Base-by-base conservation (phyloP, 768 basidiomycete species). In the Dictyophora rubrovolvata region DNA sequence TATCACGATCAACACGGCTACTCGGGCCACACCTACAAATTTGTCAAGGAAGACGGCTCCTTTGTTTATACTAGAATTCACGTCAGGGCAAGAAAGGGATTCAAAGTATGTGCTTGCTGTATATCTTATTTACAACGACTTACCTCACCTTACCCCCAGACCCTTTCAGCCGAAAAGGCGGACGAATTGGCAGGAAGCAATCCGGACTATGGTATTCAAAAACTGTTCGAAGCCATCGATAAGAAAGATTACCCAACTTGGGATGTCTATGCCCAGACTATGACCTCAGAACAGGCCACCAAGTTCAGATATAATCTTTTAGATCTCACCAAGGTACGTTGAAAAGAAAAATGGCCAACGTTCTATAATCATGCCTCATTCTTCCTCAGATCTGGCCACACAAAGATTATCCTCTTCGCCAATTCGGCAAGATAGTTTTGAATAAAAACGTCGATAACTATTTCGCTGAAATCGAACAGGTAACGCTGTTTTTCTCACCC, bases 381-480 rank as follows among this genome's bases (percentile, higher is more conserved):
- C 65, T 70, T 28, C 73, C 72, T 56, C 74, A 75, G 65, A 75
- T 95, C 65, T 93, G 93, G 85, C 84, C 95, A 7, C 94, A 98
- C 69, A 72, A 73, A 54, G 81, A 93, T 9, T 93, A 79, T 74
- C 95, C 94, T n/a, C 78, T 96, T 63, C 86, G 92, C 63, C 86
- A 84, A 47, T 72, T 97, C 63, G 94, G 93, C 66, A 92, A 85
- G 69, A 74, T 96, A 58, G 86, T 89, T 20, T 79, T 90, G 63
- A 80, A 90, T 70, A 79, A 87, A 72, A 87, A 88, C 67, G 76
- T 79, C 18, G 75, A 85, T 69, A 91, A 92, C 75, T 96, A 92
- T 80, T 96, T 96, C 60, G 85, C 92, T 54, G 94, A 97, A 75
- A 85, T 93, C 50, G 94, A 98, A 71, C 93, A 97, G 76, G 87